A percentile compares a stretch with the other conserved stretches of the same genome.
Conservation (phyloP, 2,329 filamentous ascomycete species). For the Fusarium camptoceras region DNA sequence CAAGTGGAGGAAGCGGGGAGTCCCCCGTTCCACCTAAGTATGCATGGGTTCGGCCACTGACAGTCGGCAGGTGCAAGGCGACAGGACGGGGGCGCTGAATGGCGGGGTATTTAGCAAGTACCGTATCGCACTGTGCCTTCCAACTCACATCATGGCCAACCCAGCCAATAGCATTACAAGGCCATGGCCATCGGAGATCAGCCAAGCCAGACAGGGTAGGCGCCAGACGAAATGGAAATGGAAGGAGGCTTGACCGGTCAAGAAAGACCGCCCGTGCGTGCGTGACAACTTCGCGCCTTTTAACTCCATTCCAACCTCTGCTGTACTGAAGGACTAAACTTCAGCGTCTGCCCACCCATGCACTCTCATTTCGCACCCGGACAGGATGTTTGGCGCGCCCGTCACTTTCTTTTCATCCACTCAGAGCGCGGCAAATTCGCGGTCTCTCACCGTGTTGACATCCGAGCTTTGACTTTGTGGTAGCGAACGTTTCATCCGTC, state of each 20-base stretch:
- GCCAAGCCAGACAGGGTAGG: slow-evolving; percentile 18
- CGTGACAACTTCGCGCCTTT: slow-evolving; percentile 44
- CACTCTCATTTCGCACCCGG: slow-evolving; percentile 43
- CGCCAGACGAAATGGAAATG: slow-evolving; percentile 25
- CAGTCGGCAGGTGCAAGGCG: slow-evolving; percentile 23
- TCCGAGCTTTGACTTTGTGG: slow-evolving; percentile 29
- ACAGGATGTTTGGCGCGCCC: slow-evolving; percentile 25
- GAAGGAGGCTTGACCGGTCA: slow-evolving; percentile 42
- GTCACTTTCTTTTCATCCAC: slow-evolving; percentile 11
- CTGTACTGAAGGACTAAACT: slow-evolving; percentile 12
- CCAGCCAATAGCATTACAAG: slow-evolving; percentile 24
- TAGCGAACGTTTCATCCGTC: slow-evolving; percentile 22
- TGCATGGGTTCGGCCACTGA: slow-evolving; percentile 9
- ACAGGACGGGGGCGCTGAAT: slow-evolving; percentile 28
- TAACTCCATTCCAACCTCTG: slow-evolving; percentile 27
- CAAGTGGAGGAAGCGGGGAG: slow-evolving; percentile 2
- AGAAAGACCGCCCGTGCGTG: slow-evolving; percentile 30
- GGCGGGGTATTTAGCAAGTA: slow-evolving; percentile 19
- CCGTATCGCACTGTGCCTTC: neutral
- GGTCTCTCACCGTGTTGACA: slow-evolving; percentile 22
- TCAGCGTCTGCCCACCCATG: slow-evolving; percentile 17
- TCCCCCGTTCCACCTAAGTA: slow-evolving; percentile 15
- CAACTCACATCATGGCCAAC: slow-evolving; percentile 2
- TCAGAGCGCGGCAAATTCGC: slow-evolving; percentile 11
- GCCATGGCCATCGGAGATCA: neutral